phyloP scores from a whole-genome alignment of 768 basidiomycete species.

The Pulveroboletus frians region DNA sequence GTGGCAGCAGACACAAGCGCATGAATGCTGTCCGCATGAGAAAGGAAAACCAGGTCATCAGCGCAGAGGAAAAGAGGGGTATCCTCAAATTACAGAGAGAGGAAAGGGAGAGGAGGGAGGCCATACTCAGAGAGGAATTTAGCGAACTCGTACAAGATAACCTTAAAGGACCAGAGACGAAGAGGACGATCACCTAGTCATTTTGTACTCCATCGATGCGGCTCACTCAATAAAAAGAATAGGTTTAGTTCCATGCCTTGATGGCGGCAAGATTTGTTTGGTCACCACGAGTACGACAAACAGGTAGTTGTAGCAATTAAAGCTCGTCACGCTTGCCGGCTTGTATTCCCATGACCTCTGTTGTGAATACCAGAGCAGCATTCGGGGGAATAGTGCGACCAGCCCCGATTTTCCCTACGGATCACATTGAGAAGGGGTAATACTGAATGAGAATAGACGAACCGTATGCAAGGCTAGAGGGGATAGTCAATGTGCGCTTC shows the following conservation, averaged over 20 bases:
- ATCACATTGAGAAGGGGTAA: not conserved
- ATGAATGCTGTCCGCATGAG: slow-evolving; percentile 99
- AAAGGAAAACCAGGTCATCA: slow-evolving; percentile 99
- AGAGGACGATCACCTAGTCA: slow-evolving; percentile 12
- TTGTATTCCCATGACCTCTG: slow-evolving; percentile 70
- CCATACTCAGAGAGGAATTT: slow-evolving; percentile 85
- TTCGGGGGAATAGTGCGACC: slow-evolving; percentile 73
- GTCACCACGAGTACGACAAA: not conserved
- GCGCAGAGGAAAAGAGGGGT: slow-evolving; percentile 95
- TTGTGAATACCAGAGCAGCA: slow-evolving; percentile 80
- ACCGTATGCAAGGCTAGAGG: slow-evolving; percentile 80
- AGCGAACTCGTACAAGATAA: slow-evolving; percentile 75
- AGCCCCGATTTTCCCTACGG: slow-evolving; percentile 65
- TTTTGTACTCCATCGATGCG: not conserved
- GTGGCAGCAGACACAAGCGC: slow-evolving; percentile 85
- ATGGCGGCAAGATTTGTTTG: too few species aligned
- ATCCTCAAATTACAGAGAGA: slow-evolving; percentile 93
- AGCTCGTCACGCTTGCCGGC: slow-evolving; percentile 49
- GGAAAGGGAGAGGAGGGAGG: slow-evolving; percentile 87
- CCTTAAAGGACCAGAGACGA: slow-evolving; percentile 48
- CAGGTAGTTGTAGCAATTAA: slow-evolving; percentile 24
- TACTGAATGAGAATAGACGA: slow-evolving; percentile 24
- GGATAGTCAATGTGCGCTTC: slow-evolving; percentile 87
- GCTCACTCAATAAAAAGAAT: not conserved
- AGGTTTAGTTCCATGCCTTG: not conserved